Conservation (phyloP, 139 green algal genomes). For the Desmodesmus armatus region DNA sequence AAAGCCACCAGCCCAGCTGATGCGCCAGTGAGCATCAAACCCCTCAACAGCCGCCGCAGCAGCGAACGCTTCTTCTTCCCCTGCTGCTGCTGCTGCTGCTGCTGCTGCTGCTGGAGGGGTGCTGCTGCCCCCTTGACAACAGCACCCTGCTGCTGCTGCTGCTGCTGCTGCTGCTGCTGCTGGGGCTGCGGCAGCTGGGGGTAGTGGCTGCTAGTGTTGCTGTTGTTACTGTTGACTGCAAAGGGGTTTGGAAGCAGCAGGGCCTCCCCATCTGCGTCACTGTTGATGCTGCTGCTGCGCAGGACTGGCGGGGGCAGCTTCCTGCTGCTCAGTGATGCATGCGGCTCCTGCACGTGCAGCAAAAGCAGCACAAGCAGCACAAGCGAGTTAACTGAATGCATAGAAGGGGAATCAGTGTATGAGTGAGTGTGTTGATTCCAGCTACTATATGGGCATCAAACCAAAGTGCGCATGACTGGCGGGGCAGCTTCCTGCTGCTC, state of each 20-base stretch:
- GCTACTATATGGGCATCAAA: too few relatives aligned
- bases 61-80: neutral
- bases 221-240: constrained; percentile 21
- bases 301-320: neutral
- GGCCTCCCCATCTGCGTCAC: neutral
- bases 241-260: constrained; percentile 16
- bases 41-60: constrained; percentile 7
- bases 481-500: neutral
- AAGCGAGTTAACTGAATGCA: neutral
- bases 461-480: neutral
- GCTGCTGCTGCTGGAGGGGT: constrained; percentile 1
- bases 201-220: constrained; percentile 7
- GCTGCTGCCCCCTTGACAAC: too few relatives aligned
- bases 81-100: neutral
- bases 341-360: neutral
- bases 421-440: too few relatives aligned
- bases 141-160: neutral
- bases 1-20: constrained; percentile 17
- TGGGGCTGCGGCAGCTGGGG: neutral
- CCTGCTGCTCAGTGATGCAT: neutral
- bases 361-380: neutral
- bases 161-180: neutral
- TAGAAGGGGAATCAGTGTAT: neutral
- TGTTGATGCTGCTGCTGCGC: neutral
- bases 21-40: neutral